Percentiles rank a stretch among this genome's conserved stretches.
Conservation (phyloP, 1,139 yeast genomes). For the Nakaseomyces nivariensis region DNA sequence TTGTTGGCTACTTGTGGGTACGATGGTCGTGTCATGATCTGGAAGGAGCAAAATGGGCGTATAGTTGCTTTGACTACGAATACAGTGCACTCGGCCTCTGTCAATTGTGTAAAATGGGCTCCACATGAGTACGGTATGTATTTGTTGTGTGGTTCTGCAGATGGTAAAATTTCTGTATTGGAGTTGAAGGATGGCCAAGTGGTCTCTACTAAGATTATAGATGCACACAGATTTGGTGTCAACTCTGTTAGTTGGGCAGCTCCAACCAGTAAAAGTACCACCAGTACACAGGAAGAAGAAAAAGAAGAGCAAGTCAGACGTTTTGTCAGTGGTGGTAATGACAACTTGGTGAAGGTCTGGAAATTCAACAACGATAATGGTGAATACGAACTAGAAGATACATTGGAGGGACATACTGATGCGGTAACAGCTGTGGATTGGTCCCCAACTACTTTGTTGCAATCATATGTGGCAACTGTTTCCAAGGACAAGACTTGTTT, state of each 20-base stretch:
- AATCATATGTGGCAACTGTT: constrained; percentile 95
- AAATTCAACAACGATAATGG: constrained; percentile 46
- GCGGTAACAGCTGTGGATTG: constrained; percentile 99
- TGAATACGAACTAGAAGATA: constrained; percentile 63
- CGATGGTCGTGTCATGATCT: constrained; percentile 87
- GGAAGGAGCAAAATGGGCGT: constrained; percentile 87
- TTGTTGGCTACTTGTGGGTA: constrained; percentile 91
- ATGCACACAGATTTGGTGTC: constrained; percentile 87
- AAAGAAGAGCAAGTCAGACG: constrained; percentile 41
- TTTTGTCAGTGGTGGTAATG: constrained; percentile 92
- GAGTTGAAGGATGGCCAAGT: constrained; percentile 83
- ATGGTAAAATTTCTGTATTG: constrained; percentile 82
- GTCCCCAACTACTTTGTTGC: constrained; percentile 84
- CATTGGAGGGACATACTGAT: constrained; percentile 82
- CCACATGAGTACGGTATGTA: constrained; percentile 96
- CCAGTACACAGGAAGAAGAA: constrained; percentile 20
- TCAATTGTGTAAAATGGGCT: constrained; percentile 92
- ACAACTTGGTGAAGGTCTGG: constrained; percentile 91
- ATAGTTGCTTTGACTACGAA: constrained; percentile 89
- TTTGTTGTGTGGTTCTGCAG: constrained; percentile 86
- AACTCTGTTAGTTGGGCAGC: constrained; percentile 98
- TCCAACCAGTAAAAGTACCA: constrained; percentile 20
- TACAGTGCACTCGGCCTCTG: constrained; percentile 84
- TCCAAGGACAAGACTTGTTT: constrained; percentile 93
- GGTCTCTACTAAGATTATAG: constrained; percentile 46